Evolutionary conservation across 2,329 filamentous ascomycete genomes (phyloP).

Genomic region (Colletotrichum navitas): DNA sequence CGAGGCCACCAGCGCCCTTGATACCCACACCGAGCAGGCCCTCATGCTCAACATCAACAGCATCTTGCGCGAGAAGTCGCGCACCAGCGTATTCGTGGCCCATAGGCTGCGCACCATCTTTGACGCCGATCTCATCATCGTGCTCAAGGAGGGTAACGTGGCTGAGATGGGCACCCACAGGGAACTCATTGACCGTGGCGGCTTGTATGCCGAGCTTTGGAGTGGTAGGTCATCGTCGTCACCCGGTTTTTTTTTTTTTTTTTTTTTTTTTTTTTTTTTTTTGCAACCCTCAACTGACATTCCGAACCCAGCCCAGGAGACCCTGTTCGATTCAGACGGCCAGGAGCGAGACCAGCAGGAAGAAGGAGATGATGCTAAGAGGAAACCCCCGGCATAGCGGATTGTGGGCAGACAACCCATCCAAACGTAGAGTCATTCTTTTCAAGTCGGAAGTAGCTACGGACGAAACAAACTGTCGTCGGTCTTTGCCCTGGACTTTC

Average conservation of each 20-base stretch:
- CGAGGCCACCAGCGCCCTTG: constrained; percentile 91
- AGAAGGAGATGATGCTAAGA: constrained; percentile 62
- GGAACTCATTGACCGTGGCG: constrained; percentile 81
- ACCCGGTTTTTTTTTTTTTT: no score
- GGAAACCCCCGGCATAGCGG: constrained; percentile 45
- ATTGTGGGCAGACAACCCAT: background rate
- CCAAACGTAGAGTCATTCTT: background rate
- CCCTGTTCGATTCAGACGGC: constrained; percentile 64
- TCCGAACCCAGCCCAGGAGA: constrained; percentile 69
- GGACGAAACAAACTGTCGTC: constrained; percentile 25
- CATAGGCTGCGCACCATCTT: constrained; percentile 94
- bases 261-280: no score
- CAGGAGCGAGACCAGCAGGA: constrained; percentile 54
- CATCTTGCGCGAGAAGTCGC: constrained; percentile 86
- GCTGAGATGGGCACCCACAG: constrained; percentile 90
- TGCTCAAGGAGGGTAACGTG: constrained; percentile 86
- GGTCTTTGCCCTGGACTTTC: constrained; percentile 8
- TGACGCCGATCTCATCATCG: constrained; percentile 93
- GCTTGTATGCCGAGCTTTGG: constrained; percentile 92
- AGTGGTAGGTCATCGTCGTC: constrained; percentile 70
- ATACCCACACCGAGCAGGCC: constrained; percentile 93
- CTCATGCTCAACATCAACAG: constrained; percentile 93
- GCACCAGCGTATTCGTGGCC: constrained; percentile 95
- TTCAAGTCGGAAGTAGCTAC: background rate
- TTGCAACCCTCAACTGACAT: constrained; percentile 37